These are phyloP conservation scores for Geranium rotundifolium DNA, from an alignment of 345 rosid species.

Conservation along the genomic window DNA sequence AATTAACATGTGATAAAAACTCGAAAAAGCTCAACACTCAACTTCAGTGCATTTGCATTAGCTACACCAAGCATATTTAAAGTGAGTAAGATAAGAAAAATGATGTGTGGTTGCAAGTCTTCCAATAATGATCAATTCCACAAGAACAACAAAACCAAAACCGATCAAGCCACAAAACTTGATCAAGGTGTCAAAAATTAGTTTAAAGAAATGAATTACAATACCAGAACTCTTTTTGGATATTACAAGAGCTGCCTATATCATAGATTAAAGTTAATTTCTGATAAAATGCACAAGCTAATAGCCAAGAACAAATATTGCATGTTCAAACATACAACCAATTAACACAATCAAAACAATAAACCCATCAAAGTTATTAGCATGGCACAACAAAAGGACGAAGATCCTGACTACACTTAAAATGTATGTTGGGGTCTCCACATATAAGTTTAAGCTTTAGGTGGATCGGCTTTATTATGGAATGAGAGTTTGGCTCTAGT, in stretches of 20 bases:
- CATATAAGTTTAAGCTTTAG: too few species aligned
- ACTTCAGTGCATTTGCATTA: conserved; percentile 63
- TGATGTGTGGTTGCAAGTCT: too few species aligned
- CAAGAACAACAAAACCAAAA: background rate
- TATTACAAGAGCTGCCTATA: conserved; percentile 44
- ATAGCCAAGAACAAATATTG: background rate
- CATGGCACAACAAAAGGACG: background rate
- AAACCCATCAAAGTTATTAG: background rate
- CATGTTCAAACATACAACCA: background rate
- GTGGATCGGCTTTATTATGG: too few species aligned
- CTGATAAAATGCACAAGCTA: background rate
- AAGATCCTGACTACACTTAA: too few species aligned
- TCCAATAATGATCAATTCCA: background rate
- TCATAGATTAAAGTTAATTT: too few species aligned
- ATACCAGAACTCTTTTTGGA: conserved; percentile 68
- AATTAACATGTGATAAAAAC: conserved; percentile 49
- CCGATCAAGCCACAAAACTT: background rate
- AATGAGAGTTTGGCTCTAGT: too few species aligned
- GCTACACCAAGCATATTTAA: conserved; percentile 29
- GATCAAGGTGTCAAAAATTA: background rate
- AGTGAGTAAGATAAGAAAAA: background rate
- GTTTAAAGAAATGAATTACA: background rate
- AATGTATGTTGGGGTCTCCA: too few species aligned
- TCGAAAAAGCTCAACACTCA: conserved; percentile 73
- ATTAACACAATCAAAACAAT: background rate